phyloP scores from a whole-genome alignment of 495 filamentous ascomycete genomes.

The Aspergillus campestris region DNA sequence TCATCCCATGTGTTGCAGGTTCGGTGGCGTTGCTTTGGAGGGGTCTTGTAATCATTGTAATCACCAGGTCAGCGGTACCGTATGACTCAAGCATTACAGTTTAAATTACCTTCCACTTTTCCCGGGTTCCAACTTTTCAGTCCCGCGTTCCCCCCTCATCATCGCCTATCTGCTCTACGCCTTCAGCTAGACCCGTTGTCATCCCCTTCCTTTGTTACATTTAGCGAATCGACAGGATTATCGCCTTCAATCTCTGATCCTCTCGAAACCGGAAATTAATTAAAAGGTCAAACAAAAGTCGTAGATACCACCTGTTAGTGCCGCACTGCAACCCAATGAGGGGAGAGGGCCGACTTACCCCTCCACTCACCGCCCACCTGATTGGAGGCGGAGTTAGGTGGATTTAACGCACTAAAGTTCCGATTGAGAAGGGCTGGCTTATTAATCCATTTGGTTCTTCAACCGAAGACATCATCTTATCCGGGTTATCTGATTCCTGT shows the following conservation, averaged over 20 bases:
- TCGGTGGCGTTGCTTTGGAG: too few relatives aligned
- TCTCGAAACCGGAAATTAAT: too few relatives aligned
- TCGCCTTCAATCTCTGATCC: background rate
- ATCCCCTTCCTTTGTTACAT: background rate
- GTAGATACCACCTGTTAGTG: too few relatives aligned
- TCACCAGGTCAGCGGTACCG: too few relatives aligned
- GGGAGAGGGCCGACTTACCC: background rate
- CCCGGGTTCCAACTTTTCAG: background rate
- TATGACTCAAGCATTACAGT: too few relatives aligned
- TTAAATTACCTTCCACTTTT: too few relatives aligned
- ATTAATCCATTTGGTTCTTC: background rate
- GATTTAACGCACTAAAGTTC: background rate
- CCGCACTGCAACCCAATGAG: background rate
- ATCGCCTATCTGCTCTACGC: background rate
- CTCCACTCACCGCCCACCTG: slow-evolving; percentile 1
- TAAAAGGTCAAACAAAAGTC: too few relatives aligned
- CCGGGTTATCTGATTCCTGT: too few relatives aligned
- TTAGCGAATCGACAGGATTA: background rate
- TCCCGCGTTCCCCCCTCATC: slow-evolving; percentile 16
- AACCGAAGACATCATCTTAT: background rate
- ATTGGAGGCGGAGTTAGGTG: slow-evolving; percentile 2
- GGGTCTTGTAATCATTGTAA: too few relatives aligned
- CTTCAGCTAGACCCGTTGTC: too few relatives aligned
- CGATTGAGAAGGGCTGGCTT: too few relatives aligned
- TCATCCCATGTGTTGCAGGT: too few relatives aligned